These are phyloP conservation scores for Cryptosporidium viatorum DNA, from an alignment of 169 alveolate species.

Conservation along the genomic window DNA sequence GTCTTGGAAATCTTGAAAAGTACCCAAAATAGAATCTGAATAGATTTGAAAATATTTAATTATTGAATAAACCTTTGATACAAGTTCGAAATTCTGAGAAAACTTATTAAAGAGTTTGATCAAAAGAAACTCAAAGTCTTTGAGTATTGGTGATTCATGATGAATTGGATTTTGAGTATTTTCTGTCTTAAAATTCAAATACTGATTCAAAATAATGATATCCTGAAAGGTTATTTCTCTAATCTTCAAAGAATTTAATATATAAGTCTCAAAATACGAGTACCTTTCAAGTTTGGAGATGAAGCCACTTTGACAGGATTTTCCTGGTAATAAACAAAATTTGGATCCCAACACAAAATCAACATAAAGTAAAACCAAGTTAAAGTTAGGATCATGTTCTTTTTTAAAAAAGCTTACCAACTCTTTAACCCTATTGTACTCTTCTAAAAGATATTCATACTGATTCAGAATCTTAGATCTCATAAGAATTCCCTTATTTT, in stretches of 20 bases:
- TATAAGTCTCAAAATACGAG: neutral
- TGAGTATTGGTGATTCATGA: neutral
- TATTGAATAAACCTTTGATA: too few relatives aligned
- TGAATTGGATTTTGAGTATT: neutral
- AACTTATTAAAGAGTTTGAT: neutral
- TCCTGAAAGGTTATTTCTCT: neutral
- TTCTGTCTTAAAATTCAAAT: neutral
- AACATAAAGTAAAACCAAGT: neutral
- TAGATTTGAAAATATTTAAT: neutral
- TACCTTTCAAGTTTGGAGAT: neutral
- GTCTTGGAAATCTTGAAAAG: neutral
- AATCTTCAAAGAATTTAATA: neutral
- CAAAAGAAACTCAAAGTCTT: neutral
- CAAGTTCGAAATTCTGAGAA: neutral
- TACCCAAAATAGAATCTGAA: neutral
- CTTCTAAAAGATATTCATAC: neutral
- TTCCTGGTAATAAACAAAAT: neutral
- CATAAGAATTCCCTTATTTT: neutral
- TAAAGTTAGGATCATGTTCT: neutral
- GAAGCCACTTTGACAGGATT: neutral
- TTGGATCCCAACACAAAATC: neutral
- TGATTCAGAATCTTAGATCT: neutral
- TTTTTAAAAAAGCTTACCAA: neutral
- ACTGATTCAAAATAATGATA: neutral
- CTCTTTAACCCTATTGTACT: neutral